Base-by-base conservation (phyloP, 352 stramenopile species). In the Globisporangium sylvaticum region DNA sequence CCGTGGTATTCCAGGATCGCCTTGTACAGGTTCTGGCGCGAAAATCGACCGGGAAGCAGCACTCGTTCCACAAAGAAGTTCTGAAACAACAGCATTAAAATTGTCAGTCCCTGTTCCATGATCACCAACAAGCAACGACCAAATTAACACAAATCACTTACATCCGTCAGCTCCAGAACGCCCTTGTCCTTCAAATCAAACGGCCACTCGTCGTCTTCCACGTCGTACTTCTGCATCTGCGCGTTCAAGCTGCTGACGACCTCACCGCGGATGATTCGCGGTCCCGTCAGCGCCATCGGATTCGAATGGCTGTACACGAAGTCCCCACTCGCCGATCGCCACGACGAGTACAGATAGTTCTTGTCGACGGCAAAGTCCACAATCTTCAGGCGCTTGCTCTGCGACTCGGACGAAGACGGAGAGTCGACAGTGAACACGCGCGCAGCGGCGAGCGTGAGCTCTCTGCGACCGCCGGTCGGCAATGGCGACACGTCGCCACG, bases 331-430 rank as follows among this genome's bases (percentile, higher is more conserved):
- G 85, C 58, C 12, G 81, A 90, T 1, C 84, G 75, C 84, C 85
- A 93, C 1, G 80, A 82, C n/a, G 81, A 91, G 48, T 88, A 91
- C 39, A 93, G 58, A 25, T 80, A 81, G 29, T 80, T 83, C 48
- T 88, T 81, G 48, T 93, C 80, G 10, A 91, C 76, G 0, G 77
- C 76, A 68, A 93, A 91, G 59, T 91, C 83, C 24, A 93, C 79
- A 64, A 93, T 82, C 58, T 84, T 87, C 2, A 88, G 67, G 1
- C 82, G 72, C 29, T 84, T 76, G 32, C 80, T 77, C 1, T 48
- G 44, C 46, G 70, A 61, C 14, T 42, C 46, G 58, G 66, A 3
- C 18, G 18, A 37, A 22, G 54, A 24, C 2, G 52, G n/a, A 20
- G 60, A 42, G 12, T 62, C 42, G 1, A 90, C 68, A 1, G 74